Evolutionary conservation across 2,329 filamentous ascomycete genomes (phyloP), one percentile per base, ranked within the genome.

Genomic region (Cladosporium sp.): DNA sequence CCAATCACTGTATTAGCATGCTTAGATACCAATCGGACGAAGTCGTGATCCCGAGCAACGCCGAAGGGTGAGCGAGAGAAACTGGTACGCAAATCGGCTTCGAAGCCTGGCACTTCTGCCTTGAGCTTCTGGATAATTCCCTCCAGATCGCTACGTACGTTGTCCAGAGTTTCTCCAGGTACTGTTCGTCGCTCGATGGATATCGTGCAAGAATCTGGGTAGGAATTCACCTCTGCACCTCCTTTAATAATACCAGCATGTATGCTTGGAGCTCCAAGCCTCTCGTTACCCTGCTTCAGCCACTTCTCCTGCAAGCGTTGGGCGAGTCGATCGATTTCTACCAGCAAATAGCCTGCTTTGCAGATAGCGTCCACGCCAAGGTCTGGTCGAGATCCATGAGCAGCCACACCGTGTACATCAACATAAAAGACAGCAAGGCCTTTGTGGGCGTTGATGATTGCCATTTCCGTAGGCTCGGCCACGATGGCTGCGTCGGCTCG

Each of bases 401-500:
- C 15, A 20, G 36, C 36, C 4, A 38, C 12, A 15, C 36, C 36
- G 4, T 17, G 17, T 12, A 38, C 36, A 7, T 38, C 43, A 7
- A 47, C 43, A 15, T 24, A 27, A 15, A 38, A 40, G 17, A 38
- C 32, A 20, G 37, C 45, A 18, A 40, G 37, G 4, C 41, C 41
- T 15, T 43, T 43, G 22, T 43, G 41, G 41, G 41, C 41, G n/a
- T 43, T 27, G 7, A 57, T 56, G 7, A 79, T 69, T 1, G 66
- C 64, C 3, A 73, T 60, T 42, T 66, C 61, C 0, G 75, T 79
- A 0, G 77, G 74, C 50, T 80, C 77, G 1, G 64, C 68, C 2
- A 80, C 69, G 1, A 81, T 62, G 4, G 78, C 78, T 0, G 64
- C 77, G 49, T 80, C 76, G 1, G 78, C 75, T 24, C 66, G 66